Evolutionary conservation across 495 filamentous ascomycete genomes (phyloP), one percentile per base, ranked within the genome.

Genomic region (Talaromyces ruber): DNA sequence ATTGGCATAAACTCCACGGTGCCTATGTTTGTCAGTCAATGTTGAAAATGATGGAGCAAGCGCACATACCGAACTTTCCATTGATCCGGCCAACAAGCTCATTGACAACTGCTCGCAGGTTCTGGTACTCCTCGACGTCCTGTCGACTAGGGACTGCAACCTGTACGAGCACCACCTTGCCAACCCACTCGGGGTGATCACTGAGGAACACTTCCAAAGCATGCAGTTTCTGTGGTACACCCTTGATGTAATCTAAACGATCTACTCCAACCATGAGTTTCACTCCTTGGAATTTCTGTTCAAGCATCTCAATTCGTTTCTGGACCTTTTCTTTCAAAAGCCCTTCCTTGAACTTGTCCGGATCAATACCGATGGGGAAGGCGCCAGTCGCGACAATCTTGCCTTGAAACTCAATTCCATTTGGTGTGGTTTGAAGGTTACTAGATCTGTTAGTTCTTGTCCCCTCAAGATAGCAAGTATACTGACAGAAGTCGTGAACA

Each of bases 261-360:
- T 95, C 91, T 26, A 95, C 91, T 51, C 91, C 90, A n/a, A 95
- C 90, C 63, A 95, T 92, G 45, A 95, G 76, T 75, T 92, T 94
- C 45, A 90, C 87, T 59, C 91, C 91, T 63, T 90, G 83, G 67
- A 94, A 95, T 70, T 93, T 92, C 62, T 84, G 85, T 67, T 88
- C 82, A 4, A 95, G 78, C 2, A 83, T 79, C 0, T 84, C 82
- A 59, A 95, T 93, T 50, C 91, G 88, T 63, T 88, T 84, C 67
- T 89, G 84, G 1, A 95, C 88, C 57, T 81, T 85, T 8, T 82
- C 80, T 65, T 87, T 88, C 72, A 89, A 74, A 29, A 95, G 76
- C 1, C 85, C 88, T 61, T 92, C 86, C 51, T 85, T 81, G 70
- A 95, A 94, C 70, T 92, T 93, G 50, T 92, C 89, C 0, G 90